Base-by-base conservation (phyloP, 192 early-diverging fungal genomes). In the Coemansia sp. region DNA sequence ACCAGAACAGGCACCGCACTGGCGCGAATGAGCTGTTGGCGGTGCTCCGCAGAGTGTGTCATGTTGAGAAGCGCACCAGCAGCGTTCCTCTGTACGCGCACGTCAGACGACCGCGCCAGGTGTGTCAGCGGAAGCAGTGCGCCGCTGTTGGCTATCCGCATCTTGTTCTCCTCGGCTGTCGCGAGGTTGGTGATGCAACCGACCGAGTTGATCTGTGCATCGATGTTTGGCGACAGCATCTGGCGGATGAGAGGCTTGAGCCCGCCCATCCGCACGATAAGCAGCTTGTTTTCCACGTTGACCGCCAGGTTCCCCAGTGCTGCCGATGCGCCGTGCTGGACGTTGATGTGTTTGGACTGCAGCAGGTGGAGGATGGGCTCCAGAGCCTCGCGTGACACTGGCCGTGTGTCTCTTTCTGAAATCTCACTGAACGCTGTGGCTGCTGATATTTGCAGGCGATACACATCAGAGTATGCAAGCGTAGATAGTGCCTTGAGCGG, bases 181-280 rank as follows among this genome's bases (percentile, higher is more conserved):
- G 93, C 92, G 61, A 95, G 85, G 56, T 95, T 95, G 0, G 94
- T 95, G 64, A 95, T 93, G 79, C 94, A 95, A 15, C 94, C 94
- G 18, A 95, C 94, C 13, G 93, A 92, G 76, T 95, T 95, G 68
- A 91, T 92, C 77, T 94, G 92, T n/a, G 94, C 92, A 66, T 95
- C 93, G 28, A 92, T 86, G 63, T 93, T 93, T 13, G 87, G 86
- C 28, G 89, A 89, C 55, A 89, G 83, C 92, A 95, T 94, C 72
- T 93, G 88, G 45, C 88, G 86, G 66, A 95, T 90, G 26, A 95
- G 86, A 58, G 90, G 91, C 58, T 92, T 92, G 20, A 95, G 74
- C 2, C 89, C 92, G 49, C 92, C 92, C 61, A 91, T 85, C 64
- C 91, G 87, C 33, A 95, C 92, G 61, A 95, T 94, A 39, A 90